Conservation (phyloP, 2,329 filamentous ascomycete species). For the Didymellaceae sp. region DNA sequence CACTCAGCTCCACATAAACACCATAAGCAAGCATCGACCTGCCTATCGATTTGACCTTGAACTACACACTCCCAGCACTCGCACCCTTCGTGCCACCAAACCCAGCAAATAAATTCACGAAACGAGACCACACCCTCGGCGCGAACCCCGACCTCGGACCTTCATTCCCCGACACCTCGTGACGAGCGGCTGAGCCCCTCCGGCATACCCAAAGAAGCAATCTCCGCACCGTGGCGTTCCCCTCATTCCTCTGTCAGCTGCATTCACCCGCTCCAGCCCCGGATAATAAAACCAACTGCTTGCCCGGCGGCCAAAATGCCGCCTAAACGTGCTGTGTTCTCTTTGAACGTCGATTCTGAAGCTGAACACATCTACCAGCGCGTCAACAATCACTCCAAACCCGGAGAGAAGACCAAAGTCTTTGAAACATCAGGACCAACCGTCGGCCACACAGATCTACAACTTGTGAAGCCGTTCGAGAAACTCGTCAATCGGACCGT, state of each 20-base stretch:
- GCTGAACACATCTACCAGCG: slow-evolving; percentile 48
- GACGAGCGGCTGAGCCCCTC: slow-evolving; percentile 23
- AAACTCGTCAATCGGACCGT: slow-evolving; percentile 40
- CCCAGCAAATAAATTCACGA: neutral
- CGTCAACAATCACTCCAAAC: slow-evolving; percentile 45
- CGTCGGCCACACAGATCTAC: slow-evolving; percentile 37
- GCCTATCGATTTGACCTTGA: neutral
- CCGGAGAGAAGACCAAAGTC: slow-evolving; percentile 43
- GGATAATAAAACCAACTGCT: slow-evolving; percentile 27
- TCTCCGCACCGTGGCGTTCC: slow-evolving; percentile 28
- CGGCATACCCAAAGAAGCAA: slow-evolving; percentile 38
- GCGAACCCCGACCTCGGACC: slow-evolving; percentile 25
- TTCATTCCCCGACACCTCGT: slow-evolving; percentile 17
- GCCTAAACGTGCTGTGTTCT: slow-evolving; percentile 45
- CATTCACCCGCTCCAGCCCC: slow-evolving; percentile 27
- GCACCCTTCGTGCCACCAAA: neutral
- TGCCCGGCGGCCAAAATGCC: slow-evolving; percentile 23
- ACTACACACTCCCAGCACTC: neutral
- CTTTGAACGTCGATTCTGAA: slow-evolving; percentile 50
- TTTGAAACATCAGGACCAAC: slow-evolving; percentile 46
- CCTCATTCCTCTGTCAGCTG: slow-evolving; percentile 20
- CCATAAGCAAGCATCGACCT: neutral
- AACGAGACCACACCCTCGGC: slow-evolving; percentile 19
- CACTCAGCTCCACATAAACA: slow-evolving; percentile 14
- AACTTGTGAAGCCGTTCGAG: slow-evolving; percentile 48